These are phyloP conservation scores for Lachnellula subtilissima DNA, from an alignment of 2,329 filamentous ascomycete genomes.

Conservation along the genomic window DNA sequence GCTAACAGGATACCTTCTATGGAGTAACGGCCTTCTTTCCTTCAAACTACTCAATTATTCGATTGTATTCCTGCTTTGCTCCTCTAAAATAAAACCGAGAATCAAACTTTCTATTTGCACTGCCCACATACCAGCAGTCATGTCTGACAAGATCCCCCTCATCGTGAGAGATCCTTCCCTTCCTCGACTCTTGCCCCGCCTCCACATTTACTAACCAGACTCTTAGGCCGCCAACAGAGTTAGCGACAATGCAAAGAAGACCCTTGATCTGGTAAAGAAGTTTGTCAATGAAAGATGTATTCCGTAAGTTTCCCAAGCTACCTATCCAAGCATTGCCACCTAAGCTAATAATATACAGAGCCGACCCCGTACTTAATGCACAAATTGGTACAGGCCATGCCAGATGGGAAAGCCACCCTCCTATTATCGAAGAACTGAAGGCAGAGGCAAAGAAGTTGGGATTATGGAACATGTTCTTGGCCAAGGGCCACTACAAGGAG, in stretches of 20 bases:
- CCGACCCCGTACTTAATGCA: conserved; percentile 74
- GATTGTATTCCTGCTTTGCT: background rate
- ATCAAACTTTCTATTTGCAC: background rate
- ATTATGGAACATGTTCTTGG: conserved; percentile 97
- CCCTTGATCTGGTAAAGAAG: conserved; percentile 82
- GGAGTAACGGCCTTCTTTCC: background rate
- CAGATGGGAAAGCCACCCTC: conserved; percentile 76
- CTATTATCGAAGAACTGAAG: conserved; percentile 86
- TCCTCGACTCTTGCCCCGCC: conserved; percentile 2
- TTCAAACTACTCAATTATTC: too few relatives aligned
- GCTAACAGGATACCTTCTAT: too few relatives aligned
- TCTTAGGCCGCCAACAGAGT: conserved; percentile 45
- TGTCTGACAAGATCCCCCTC: conserved; percentile 44
- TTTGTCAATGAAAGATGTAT: conserved; percentile 97
- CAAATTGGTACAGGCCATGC: conserved; percentile 69
- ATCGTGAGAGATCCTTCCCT: conserved; percentile 36
- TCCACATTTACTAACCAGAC: conserved; percentile 13
- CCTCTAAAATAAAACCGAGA: background rate
- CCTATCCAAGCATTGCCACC: conserved; percentile 2
- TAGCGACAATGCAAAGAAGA: conserved; percentile 79
- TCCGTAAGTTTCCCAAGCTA: conserved; percentile 46
- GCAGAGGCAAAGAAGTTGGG: conserved; percentile 74
- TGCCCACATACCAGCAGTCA: conserved; percentile 22
- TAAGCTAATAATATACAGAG: conserved; percentile 40
- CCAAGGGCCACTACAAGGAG: conserved; percentile 91